Conservation (phyloP, 2,329 filamentous ascomycete species). For the Diaporthe batatas region DNA sequence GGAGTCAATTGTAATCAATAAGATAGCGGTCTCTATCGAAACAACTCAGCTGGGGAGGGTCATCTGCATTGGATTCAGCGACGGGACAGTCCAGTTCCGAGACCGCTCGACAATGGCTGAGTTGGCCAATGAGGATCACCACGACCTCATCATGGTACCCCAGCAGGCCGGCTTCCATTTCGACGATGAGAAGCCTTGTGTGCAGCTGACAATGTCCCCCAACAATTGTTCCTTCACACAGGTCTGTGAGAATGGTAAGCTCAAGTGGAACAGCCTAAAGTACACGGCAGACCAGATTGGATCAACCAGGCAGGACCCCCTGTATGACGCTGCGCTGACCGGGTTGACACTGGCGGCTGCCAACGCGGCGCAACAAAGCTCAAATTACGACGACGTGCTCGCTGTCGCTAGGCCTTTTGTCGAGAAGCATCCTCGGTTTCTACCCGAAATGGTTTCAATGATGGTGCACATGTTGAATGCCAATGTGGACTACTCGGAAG, state of each 20-base stretch:
- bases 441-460: conserved; percentile 73
- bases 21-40: conserved; percentile 77
- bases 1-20: conserved; percentile 77
- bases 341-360: conserved; percentile 68
- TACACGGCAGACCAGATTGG: conserved; percentile 64
- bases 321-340: conserved; percentile 71
- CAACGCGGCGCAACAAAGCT: conserved; percentile 59
- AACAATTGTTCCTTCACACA: conserved; percentile 71
- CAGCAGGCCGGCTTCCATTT: conserved; percentile 85
- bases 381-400: conserved; percentile 78
- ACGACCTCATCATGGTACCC: conserved; percentile 76
- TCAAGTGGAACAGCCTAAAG: conserved; percentile 70
- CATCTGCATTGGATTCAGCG: conserved; percentile 80
- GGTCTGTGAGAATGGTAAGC: conserved; percentile 68
- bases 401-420: conserved; percentile 71
- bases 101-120: conserved; percentile 80
- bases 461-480: conserved; percentile 78
- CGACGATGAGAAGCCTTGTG: conserved; percentile 72
- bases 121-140: conserved; percentile 73
- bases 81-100: conserved; percentile 85
- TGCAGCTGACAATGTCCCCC: conserved; percentile 73
- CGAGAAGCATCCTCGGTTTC: conserved; percentile 63
- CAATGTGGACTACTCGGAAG: conserved; percentile 85
- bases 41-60: conserved; percentile 78
- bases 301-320: conserved; percentile 60